These are phyloP conservation scores for Melaleuca quinquenervia DNA, from an alignment of 345 rosid species.

Conservation along the genomic window DNA sequence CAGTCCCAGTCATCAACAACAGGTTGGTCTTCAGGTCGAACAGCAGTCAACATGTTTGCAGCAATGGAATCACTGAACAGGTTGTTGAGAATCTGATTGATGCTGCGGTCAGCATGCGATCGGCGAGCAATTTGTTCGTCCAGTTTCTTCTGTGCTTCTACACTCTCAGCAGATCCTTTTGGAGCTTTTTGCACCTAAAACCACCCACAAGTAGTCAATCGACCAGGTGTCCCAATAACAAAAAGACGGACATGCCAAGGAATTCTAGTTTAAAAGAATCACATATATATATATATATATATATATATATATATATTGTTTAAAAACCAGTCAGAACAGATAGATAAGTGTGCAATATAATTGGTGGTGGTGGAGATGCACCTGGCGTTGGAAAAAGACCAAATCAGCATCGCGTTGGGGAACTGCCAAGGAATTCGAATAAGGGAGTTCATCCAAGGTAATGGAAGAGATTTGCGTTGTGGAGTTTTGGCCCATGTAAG, in stretches of 20 bases:
- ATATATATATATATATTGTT: no score
- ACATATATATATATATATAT: no score
- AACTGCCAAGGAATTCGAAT: background rate
- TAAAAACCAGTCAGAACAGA: background rate
- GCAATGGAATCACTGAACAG: conserved; percentile 11
- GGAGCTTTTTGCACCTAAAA: conserved; percentile 26
- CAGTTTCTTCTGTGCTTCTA: conserved; percentile 26
- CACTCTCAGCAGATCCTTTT: conserved; percentile 21
- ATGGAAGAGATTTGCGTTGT: background rate
- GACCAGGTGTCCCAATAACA: background rate
- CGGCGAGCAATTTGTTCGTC: conserved; percentile 7
- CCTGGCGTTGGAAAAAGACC: conserved; percentile 11
- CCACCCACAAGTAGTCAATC: background rate
- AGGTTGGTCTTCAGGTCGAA: conserved; percentile 14
- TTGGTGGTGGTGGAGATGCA: background rate
- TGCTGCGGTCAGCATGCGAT: conserved; percentile 26
- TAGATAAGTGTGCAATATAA: background rate
- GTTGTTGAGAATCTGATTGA: conserved; percentile 11
- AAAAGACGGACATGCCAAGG: background rate
- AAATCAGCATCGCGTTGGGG: conserved; percentile 29
- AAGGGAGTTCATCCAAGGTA: background rate
- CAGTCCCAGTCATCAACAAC: conserved; percentile 44
- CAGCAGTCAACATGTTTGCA: background rate
- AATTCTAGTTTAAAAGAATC: background rate
- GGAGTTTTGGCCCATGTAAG: background rate